Evolutionary conservation across 2,329 filamentous ascomycete genomes (phyloP).

Genomic region (Catunica adiposa): DNA sequence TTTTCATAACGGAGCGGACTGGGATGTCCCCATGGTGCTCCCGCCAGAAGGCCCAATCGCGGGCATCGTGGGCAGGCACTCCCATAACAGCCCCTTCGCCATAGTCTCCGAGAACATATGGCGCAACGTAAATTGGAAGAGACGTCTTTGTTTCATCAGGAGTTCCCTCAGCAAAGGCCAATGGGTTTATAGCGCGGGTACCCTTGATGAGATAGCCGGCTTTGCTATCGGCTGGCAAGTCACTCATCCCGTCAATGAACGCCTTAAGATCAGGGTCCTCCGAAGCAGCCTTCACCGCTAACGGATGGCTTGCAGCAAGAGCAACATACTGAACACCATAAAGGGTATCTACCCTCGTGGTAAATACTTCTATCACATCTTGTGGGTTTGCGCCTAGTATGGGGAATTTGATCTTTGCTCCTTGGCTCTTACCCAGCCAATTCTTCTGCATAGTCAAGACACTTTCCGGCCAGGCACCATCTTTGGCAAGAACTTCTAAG

Average conservation of each 20-base stretch:
- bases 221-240: slow-evolving; percentile 38
- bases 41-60: slow-evolving; percentile 69
- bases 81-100: slow-evolving; percentile 85
- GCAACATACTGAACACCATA: slow-evolving; percentile 76
- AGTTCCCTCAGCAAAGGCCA: slow-evolving; percentile 37
- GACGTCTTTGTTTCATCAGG: slow-evolving; percentile 36
- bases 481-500: slow-evolving; percentile 45
- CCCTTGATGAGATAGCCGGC: slow-evolving; percentile 51
- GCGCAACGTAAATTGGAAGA: slow-evolving; percentile 63
- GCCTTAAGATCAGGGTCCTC: slow-evolving; percentile 43
- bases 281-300: slow-evolving; percentile 45
- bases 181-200: slow-evolving; percentile 47
- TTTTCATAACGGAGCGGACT: slow-evolving; percentile 39
- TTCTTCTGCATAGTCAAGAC: slow-evolving; percentile 73
- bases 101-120: slow-evolving; percentile 73
- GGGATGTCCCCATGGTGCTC: slow-evolving; percentile 45
- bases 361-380: slow-evolving; percentile 54
- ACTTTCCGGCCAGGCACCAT: slow-evolving; percentile 62
- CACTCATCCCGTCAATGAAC: slow-evolving; percentile 49
- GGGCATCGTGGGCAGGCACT: slow-evolving; percentile 66
- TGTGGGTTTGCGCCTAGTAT: slow-evolving; percentile 28
- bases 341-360: slow-evolving; percentile 73
- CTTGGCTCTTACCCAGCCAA: slow-evolving; percentile 69
- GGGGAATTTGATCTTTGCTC: slow-evolving; percentile 56
- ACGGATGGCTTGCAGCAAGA: slow-evolving; percentile 54